phyloP scores from a whole-genome alignment of 2,329 filamentous ascomycete species.

The Talaromyces pinophilus region DNA sequence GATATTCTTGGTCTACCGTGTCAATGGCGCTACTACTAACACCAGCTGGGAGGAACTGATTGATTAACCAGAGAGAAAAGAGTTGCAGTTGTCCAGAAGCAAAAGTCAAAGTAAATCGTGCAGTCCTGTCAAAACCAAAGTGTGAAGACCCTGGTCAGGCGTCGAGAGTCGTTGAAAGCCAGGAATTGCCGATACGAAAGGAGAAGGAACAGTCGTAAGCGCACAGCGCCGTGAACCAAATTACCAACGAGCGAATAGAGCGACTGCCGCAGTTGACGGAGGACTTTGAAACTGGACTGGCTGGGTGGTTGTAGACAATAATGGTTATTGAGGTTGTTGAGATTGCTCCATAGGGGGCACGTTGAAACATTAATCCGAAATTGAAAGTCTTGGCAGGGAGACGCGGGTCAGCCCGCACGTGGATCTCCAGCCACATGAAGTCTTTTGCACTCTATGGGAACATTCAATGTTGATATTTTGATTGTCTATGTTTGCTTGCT shows the following conservation, averaged over 20 bases:
- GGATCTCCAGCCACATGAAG: constrained; percentile 1
- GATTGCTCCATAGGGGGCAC: constrained; percentile 15
- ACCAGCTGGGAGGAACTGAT: neutral
- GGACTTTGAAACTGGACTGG: neutral
- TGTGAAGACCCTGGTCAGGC: neutral
- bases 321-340: constrained; percentile 6
- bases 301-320: constrained; percentile 4
- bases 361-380: constrained; percentile 23
- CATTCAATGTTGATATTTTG: too few species aligned
- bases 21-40: neutral
- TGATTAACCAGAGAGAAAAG: neutral
- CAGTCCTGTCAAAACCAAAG: neutral
- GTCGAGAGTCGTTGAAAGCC: neutral
- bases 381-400: constrained; percentile 15
- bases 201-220: constrained; percentile 1
- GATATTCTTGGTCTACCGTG: neutral
- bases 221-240: constrained; percentile 17
- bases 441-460: neutral
- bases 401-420: constrained; percentile 10
- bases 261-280: neutral
- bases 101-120: neutral
- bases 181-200: neutral
- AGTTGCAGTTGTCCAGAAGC: neutral
- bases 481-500: neutral
- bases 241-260: constrained; percentile 2